Evolutionary conservation across 305 asterid genomes (phyloP).

Genomic region (Plantago rigida): DNA sequence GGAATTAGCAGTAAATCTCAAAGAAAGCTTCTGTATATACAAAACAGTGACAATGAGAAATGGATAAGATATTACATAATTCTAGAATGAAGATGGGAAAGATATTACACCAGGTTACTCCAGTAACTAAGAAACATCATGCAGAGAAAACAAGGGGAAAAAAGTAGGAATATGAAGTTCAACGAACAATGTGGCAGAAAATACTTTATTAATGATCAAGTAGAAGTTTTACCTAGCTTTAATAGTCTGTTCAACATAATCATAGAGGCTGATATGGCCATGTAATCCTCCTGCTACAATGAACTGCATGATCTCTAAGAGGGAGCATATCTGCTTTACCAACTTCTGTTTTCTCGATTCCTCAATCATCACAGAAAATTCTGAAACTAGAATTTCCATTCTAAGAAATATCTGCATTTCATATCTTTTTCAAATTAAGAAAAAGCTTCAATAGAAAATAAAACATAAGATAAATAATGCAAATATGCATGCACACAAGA

Average conservation of each 20-base stretch:
- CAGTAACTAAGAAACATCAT: no score
- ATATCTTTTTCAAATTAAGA: slow-evolving; percentile 55
- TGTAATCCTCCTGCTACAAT: slow-evolving; percentile 86
- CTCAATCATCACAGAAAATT: slow-evolving; percentile 36
- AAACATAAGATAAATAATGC: not conserved
- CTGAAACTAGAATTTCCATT: slow-evolving; percentile 69
- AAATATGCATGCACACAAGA: slow-evolving; percentile 7
- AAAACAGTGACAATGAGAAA: no score
- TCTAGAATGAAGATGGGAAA: not conserved
- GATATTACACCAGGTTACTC: no score
- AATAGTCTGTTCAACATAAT: slow-evolving; percentile 72
- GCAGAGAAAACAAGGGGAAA: not conserved
- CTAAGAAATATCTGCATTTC: slow-evolving; percentile 89
- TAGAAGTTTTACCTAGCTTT: slow-evolving; percentile 54
- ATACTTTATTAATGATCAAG: not conserved
- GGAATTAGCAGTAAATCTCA: no score
- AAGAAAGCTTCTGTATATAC: no score
- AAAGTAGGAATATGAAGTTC: not conserved
- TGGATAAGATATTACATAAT: no score
- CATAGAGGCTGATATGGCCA: slow-evolving; percentile 64
- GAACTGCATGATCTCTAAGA: slow-evolving; percentile 77
- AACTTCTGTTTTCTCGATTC: slow-evolving; percentile 58
- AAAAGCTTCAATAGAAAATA: slow-evolving; percentile 17
- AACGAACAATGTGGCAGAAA: not conserved
- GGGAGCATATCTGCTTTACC: slow-evolving; percentile 74